A percentile compares a stretch with the other conserved stretches of the same genome.
Conservation (phyloP, 2,329 filamentous ascomycete species). For the Epichloe bromicola region DNA sequence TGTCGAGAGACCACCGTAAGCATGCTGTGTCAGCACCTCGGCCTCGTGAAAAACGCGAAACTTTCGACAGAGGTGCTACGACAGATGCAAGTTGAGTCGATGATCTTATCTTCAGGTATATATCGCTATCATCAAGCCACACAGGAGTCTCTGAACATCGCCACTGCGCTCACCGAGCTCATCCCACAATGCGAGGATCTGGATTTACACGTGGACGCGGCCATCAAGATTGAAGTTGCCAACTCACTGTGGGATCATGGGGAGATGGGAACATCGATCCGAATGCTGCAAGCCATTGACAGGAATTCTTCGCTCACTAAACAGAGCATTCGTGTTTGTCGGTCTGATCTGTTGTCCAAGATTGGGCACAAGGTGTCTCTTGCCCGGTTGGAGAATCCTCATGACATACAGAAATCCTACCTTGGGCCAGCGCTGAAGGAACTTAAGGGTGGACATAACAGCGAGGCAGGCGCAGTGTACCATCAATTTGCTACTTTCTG, state of each 20-base stretch:
- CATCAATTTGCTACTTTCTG: conserved; percentile 94
- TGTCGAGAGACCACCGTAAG: conserved; percentile 75
- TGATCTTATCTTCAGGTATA: conserved; percentile 61
- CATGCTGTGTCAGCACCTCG: conserved; percentile 57
- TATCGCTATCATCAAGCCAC: conserved; percentile 68
- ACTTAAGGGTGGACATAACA: conserved; percentile 51
- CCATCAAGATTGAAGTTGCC: conserved; percentile 69
- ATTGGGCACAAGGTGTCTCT: conserved; percentile 82
- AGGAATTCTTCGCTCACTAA: conserved; percentile 44
- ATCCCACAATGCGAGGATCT: conserved; percentile 54
- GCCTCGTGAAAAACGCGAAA: conserved; percentile 46
- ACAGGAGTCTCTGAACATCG: conserved; percentile 77
- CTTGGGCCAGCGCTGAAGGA: conserved; percentile 74
- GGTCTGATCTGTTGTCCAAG: conserved; percentile 71
- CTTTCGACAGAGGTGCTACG: conserved; percentile 51
- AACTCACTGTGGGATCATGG: conserved; percentile 90
- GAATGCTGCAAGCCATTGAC: conserved; percentile 68
- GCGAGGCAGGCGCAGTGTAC: conserved; percentile 75
- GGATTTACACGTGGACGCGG: conserved; percentile 66
- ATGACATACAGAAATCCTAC: conserved; percentile 78
- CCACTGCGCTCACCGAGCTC: conserved; percentile 70
- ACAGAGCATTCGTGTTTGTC: conserved; percentile 59
- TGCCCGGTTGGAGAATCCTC: conserved; percentile 80
- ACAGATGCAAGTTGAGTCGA: conserved; percentile 61
- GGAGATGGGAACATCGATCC: conserved; percentile 77